phyloP scores from a whole-genome alignment of 805 yeast species.

The Kazachstania martiniae region DNA sequence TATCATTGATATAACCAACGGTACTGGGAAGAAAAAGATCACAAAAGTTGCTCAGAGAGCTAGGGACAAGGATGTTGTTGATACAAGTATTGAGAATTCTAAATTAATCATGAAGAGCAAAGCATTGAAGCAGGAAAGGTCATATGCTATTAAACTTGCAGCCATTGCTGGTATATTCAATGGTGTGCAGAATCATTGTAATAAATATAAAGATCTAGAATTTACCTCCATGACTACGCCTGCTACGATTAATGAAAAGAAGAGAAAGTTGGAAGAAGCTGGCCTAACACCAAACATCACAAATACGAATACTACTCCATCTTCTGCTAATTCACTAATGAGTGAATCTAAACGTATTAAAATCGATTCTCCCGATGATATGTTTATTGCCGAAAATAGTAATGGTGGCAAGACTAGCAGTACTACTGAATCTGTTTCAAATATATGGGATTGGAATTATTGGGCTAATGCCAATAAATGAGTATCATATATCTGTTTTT shows the following conservation, averaged over 20 bases:
- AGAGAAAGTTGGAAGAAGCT: conserved; percentile 20
- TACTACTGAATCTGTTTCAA: conserved; percentile 4
- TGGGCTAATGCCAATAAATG: conserved; percentile 11
- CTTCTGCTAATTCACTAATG: conserved; percentile 22
- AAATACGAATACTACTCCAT: conserved; percentile 5
- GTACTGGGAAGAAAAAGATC: conserved; percentile 20
- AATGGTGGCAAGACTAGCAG: conserved; percentile 3
- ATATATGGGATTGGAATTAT: conserved; percentile 26
- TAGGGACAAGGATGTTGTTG: conserved; percentile 24
- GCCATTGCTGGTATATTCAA: conserved; percentile 20
- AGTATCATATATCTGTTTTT: background rate
- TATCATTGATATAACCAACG: conserved; percentile 21
- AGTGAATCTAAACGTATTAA: conserved; percentile 26
- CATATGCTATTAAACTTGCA: conserved; percentile 8
- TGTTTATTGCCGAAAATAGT: conserved; percentile 13
- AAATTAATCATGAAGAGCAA: conserved; percentile 23
- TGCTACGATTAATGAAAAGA: conserved; percentile 8
- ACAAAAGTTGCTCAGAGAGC: conserved; percentile 23
- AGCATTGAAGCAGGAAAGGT: conserved; percentile 5
- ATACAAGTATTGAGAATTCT: conserved; percentile 13
- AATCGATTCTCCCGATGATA: conserved; percentile 27
- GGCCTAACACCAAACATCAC: conserved; percentile 15
- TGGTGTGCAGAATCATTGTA: conserved; percentile 11
- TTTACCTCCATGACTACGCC: conserved; percentile 3
- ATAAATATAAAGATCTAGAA: conserved; percentile 6